These are phyloP conservation scores for Phytophthora boehmeriae DNA, from an alignment of 352 stramenopile species.

Conservation along the genomic window DNA sequence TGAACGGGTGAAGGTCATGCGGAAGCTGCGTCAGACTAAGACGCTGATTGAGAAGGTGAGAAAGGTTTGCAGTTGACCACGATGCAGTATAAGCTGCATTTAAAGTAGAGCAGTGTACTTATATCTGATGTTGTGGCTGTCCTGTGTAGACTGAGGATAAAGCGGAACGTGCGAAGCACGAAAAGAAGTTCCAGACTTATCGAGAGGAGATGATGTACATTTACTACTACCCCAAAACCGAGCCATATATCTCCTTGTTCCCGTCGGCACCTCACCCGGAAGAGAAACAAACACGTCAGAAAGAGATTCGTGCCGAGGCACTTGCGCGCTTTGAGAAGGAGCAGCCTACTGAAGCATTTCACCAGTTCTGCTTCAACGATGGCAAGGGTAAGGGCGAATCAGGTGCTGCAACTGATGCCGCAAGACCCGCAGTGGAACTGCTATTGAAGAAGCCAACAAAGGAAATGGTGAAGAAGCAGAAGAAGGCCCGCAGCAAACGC, in stretches of 20 bases:
- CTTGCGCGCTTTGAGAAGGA: conserved; percentile 62
- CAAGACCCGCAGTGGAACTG: conserved; percentile 46
- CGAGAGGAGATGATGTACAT: conserved; percentile 83
- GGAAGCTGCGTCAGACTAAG: conserved; percentile 73
- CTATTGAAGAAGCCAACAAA: conserved; percentile 72
- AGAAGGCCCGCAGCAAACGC: conserved; percentile 57
- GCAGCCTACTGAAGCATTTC: conserved; percentile 62
- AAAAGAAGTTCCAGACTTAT: conserved; percentile 52
- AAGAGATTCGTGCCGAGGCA: conserved; percentile 48
- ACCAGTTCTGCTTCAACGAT: conserved; percentile 80
- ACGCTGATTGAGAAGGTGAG: conserved; percentile 51
- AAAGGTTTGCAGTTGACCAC: neutral
- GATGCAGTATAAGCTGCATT: too few species aligned
- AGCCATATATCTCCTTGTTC: conserved; percentile 78
- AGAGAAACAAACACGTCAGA: conserved; percentile 53
- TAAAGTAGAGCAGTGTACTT: neutral
- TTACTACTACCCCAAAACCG: conserved; percentile 78
- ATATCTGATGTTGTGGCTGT: neutral
- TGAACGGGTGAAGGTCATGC: conserved; percentile 85
- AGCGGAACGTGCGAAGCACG: conserved; percentile 39
- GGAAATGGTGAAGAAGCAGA: conserved; percentile 73
- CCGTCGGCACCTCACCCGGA: conserved; percentile 56
- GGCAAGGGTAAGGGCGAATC: conserved; percentile 33
- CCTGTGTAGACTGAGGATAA: conserved; percentile 40
- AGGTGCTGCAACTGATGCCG: conserved; percentile 1